A percentile compares a stretch with the other conserved stretches of the same genome.
These are phyloP conservation scores for Scleroderma citrinum DNA, from an alignment of 768 basidiomycete species.

Conservation along the genomic window DNA sequence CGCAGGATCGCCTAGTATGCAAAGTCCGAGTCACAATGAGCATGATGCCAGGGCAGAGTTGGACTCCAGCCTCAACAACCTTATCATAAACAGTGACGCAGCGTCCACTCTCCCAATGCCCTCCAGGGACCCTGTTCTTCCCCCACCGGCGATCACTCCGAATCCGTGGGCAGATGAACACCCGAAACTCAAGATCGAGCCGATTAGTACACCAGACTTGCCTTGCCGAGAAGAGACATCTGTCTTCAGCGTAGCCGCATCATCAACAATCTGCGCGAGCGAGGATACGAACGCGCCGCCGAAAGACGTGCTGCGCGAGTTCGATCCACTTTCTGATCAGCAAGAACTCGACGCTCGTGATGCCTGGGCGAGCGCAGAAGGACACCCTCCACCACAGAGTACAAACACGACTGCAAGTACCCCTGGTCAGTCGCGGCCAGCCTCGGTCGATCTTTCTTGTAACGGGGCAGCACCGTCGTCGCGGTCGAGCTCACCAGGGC, in stretches of 20 bases:
- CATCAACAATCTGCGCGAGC: constrained; percentile 18
- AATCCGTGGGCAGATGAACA: constrained; percentile 19
- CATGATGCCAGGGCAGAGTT: background rate
- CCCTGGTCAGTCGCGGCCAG: constrained; percentile 6
- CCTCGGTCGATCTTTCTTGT: constrained; percentile 5
- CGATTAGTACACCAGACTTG: constrained; percentile 36
- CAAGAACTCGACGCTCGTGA: constrained; percentile 56
- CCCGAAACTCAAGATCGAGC: constrained; percentile 6
- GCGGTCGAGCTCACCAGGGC: constrained; percentile 21
- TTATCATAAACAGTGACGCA: background rate
- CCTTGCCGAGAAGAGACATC: constrained; percentile 32
- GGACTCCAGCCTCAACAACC: background rate
- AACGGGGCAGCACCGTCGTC: constrained; percentile 1
- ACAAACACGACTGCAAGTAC: background rate
- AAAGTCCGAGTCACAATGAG: background rate
- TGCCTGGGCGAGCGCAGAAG: constrained; percentile 60
- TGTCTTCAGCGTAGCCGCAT: constrained; percentile 18
- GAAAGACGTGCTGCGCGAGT: constrained; percentile 49
- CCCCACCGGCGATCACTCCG: background rate
- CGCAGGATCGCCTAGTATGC: background rate
- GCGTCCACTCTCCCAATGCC: background rate
- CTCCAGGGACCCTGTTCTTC: background rate
- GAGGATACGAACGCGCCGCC: constrained; percentile 13
- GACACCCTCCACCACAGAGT: constrained; percentile 39
- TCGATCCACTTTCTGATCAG: constrained; percentile 58